Conservation (phyloP, 1,139 yeast species). For the Yamadazyma epiphylla region DNA sequence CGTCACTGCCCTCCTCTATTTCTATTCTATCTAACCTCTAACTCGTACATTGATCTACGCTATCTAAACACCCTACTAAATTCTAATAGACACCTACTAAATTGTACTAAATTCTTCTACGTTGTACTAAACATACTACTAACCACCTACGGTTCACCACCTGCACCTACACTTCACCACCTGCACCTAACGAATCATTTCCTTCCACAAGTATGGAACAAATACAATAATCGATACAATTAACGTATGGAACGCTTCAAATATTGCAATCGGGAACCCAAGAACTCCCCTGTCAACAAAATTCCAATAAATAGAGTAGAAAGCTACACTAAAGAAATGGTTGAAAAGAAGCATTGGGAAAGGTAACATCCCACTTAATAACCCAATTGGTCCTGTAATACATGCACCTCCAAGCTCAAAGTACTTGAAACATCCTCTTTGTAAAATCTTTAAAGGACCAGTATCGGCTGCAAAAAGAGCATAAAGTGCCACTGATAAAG, state of each 20-base stretch:
- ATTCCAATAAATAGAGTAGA: constrained; percentile 73
- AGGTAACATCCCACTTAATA: constrained; percentile 79
- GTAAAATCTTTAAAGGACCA: constrained; percentile 61
- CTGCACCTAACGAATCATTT: too few species aligned
- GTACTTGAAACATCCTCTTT: constrained; percentile 84
- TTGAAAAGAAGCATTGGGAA: constrained; percentile 69
- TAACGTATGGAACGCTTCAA: constrained; percentile 66
- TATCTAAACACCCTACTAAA: too few species aligned
- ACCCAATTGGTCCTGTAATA: constrained; percentile 73
- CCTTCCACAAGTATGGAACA: constrained; percentile 66
- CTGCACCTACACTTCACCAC: too few species aligned
- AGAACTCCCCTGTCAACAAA: constrained; percentile 59
- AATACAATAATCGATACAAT: constrained; percentile 76
- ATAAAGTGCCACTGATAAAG: constrained; percentile 86
- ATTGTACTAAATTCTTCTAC: too few species aligned
- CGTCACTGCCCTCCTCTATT: too few species aligned
- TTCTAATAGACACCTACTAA: too few species aligned
- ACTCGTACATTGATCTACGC: too few species aligned
- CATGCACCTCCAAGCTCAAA: constrained; percentile 83
- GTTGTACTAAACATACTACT: too few species aligned
- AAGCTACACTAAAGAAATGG: constrained; percentile 88
- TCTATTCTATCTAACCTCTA: too few species aligned
- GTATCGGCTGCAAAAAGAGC: constrained; percentile 86
- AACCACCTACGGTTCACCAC: too few species aligned
- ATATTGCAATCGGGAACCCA: constrained; percentile 70